A percentile compares a stretch with the other conserved stretches of the same genome.
Conservation (phyloP, 106 monocot species). For the Apostasia shenzhenica region DNA sequence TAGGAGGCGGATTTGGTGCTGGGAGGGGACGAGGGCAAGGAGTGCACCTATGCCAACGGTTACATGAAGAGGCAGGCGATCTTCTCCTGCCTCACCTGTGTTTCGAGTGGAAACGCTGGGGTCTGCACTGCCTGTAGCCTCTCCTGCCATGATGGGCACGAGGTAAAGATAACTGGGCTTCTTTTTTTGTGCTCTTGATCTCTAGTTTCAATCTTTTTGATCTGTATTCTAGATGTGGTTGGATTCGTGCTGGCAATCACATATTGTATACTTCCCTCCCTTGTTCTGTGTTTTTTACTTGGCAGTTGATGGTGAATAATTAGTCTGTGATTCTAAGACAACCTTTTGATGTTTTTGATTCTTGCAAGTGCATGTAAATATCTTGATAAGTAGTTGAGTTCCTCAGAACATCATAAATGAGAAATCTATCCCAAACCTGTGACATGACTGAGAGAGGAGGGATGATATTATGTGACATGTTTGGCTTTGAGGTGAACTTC, state of each 20-base stretch:
- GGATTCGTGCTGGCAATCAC: background rate
- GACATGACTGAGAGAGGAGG: background rate
- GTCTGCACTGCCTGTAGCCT: slow-evolving; percentile 97
- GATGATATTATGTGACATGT: background rate
- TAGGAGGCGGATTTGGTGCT: slow-evolving; percentile 96
- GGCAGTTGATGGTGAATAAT: too few relatives aligned
- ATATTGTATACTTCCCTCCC: too few relatives aligned
- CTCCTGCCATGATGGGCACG: slow-evolving; percentile 91
- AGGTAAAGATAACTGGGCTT: slow-evolving; percentile 30
- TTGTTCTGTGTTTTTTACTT: too few relatives aligned
- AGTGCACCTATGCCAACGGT: slow-evolving; percentile 78
- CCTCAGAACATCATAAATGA: too few relatives aligned
- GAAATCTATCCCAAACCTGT: background rate
- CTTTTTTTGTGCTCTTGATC: background rate
- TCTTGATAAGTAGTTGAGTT: too few relatives aligned
- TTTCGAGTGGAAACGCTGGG: slow-evolving; percentile 68
- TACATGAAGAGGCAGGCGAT: slow-evolving; percentile 96
- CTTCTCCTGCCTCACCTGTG: slow-evolving; percentile 95
- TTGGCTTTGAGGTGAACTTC: background rate
- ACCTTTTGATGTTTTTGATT: too few relatives aligned
- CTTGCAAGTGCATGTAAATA: too few relatives aligned
- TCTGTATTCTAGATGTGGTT: background rate
- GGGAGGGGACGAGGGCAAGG: slow-evolving; percentile 95
- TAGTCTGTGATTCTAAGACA: too few relatives aligned
- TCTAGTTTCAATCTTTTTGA: background rate